Base-by-base conservation (phyloP, 2,329 filamentous ascomycete genomes). In the Pezicula radicicola region DNA sequence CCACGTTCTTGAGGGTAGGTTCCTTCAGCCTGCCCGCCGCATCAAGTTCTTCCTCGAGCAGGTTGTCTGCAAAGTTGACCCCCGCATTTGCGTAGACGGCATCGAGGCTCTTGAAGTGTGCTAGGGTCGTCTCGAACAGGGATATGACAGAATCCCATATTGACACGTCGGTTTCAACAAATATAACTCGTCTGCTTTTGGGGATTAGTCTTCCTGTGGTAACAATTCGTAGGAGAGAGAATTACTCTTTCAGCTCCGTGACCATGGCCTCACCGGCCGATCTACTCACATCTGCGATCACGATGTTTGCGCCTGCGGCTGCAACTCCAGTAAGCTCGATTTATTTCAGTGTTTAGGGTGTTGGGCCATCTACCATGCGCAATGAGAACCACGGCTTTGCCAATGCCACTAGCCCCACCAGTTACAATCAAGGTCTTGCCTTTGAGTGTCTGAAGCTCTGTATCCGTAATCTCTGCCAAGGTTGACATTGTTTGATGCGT, bases 81-180 rank as follows among this genome's bases (percentile, higher is more conserved):
- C 59, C 57, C 6, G 53, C 51, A 47, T 61, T 60, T 46, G 49
- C 55, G 48, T 60, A 53, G 7, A 57, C 50, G n/a, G 59, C 53
- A 37, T 58, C 49, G 33, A 61, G 45, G 18, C 48, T 52, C 10
- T 55, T 55, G n/a, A 58, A 48, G 43, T 56, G 46, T 10, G 49
- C 33, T 13, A 48, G 46, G 2, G 55, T 49, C 7, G 49, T 44
- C 12, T 46, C 33, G 44, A 60, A 62, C 8, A 59, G 48, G 8
- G 36, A 25, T 13, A 53, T 48, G 9, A 60, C 53, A 10, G 59
- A 52, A 8, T 46, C 43, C 15, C 30, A 46, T 28, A 55, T 52
- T 8, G 54, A 52, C 18, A 60, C 55, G 36, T 59, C 56, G 1
- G 51, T 52, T 37, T 53, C 50, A 18, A 55, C 40, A 21, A 56